These are phyloP conservation scores for Hibiscus trionum DNA, from an alignment of 345 rosid species.

Conservation along the genomic window DNA sequence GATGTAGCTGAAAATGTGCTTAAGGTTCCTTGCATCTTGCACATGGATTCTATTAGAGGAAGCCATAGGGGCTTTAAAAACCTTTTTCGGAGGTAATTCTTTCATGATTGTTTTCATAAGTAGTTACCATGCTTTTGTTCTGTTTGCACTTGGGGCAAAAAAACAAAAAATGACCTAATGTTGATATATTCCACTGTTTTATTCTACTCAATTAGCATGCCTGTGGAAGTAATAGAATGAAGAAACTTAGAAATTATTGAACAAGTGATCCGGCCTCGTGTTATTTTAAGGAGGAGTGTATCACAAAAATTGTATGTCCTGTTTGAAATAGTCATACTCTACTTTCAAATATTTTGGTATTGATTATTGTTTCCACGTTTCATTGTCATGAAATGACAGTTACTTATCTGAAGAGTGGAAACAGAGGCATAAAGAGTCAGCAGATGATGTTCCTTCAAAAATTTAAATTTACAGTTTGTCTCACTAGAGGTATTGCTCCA, in stretches of 20 bases:
- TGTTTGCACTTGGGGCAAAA: background rate
- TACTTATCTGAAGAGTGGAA: slow-evolving; percentile 91
- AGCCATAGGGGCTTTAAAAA: slow-evolving; percentile 82
- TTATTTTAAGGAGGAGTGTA: background rate
- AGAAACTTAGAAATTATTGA: background rate
- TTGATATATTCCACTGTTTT: background rate
- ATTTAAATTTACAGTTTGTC: slow-evolving; percentile 52
- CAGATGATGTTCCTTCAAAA: slow-evolving; percentile 38
- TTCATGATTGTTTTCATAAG: background rate
- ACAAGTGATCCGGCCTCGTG: background rate
- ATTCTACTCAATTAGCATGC: background rate
- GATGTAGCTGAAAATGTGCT: slow-evolving; percentile 31
- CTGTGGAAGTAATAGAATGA: background rate
- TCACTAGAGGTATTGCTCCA: slow-evolving; percentile 65
- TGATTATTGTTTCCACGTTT: background rate
- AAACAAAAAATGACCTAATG: background rate
- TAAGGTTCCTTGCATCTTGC: slow-evolving; percentile 80
- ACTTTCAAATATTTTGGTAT: background rate
- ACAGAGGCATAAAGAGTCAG: slow-evolving; percentile 53
- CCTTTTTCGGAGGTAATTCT: slow-evolving; percentile 70
- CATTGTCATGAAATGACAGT: slow-evolving; percentile 35
- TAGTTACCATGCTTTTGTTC: background rate
- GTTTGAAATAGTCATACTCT: background rate
- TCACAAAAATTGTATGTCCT: background rate
- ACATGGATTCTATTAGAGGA: slow-evolving; percentile 95